Conservation (phyloP, 768 basidiomycete species). For the Lactarius indigo region DNA sequence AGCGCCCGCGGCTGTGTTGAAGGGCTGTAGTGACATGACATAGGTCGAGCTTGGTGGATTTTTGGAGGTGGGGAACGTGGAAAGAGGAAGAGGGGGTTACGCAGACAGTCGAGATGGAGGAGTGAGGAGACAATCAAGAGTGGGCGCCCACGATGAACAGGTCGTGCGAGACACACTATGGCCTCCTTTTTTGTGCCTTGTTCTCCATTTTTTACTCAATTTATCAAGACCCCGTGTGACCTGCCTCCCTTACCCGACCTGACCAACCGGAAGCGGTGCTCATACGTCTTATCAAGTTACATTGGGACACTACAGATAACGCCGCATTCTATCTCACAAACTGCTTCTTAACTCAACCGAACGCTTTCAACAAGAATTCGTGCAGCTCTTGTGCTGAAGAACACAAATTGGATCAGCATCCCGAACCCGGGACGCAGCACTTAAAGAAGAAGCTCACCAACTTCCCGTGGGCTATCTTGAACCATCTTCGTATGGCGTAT, state of each 20-base stretch:
- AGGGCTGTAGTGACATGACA: slow-evolving; percentile 15
- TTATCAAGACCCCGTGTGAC: background rate
- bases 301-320: background rate
- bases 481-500: slow-evolving; percentile 5
- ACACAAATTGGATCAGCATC: background rate
- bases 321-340: slow-evolving; percentile 3
- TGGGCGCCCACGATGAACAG: background rate
- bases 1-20: background rate
- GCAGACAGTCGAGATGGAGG: background rate
- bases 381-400: slow-evolving; percentile 21
- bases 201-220: background rate
- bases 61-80: background rate
- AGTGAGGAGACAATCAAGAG: background rate
- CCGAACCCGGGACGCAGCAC: background rate
- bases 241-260: background rate
- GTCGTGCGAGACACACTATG: background rate
- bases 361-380: slow-evolving; percentile 13
- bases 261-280: background rate
- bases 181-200: background rate
- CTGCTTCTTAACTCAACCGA: background rate
- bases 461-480: slow-evolving; percentile 24
- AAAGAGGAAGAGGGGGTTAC: background rate
- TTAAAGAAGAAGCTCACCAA: slow-evolving; percentile 18
- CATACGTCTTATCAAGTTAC: background rate
- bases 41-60: background rate